These are phyloP conservation scores for Floccularia luteovirens DNA, from an alignment of 768 basidiomycete genomes.

Conservation along the genomic window DNA sequence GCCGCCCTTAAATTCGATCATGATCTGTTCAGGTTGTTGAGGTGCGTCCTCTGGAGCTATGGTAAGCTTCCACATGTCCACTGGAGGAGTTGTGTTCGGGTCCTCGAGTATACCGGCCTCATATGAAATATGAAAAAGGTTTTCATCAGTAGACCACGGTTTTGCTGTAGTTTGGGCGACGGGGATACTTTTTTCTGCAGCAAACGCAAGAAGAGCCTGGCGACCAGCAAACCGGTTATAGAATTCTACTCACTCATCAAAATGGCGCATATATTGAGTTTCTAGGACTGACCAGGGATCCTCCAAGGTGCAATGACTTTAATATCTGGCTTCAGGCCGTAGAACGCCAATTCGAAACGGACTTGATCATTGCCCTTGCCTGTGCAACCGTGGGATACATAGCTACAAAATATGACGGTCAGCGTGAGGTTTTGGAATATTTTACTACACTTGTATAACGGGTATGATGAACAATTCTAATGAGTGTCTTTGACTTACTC, in stretches of 20 bases:
- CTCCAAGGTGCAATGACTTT: slow-evolving; percentile 99
- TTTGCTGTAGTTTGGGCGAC: slow-evolving; percentile 94
- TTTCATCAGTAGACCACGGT: slow-evolving; percentile 99
- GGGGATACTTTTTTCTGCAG: slow-evolving; percentile 82
- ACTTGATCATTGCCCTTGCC: slow-evolving; percentile 99
- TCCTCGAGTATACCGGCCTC: slow-evolving; percentile 99
- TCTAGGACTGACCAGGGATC: slow-evolving; percentile 59
- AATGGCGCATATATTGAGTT: neutral
- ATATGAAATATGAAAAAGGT: slow-evolving; percentile 99
- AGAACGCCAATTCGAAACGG: slow-evolving; percentile 98
- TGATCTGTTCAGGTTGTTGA: slow-evolving; percentile 64
- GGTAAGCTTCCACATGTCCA: slow-evolving; percentile 99
- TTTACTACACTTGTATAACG: neutral
- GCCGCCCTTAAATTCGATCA: slow-evolving; percentile 82
- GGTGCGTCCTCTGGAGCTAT: slow-evolving; percentile 79
- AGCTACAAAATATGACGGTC: slow-evolving; percentile 36
- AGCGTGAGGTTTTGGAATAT: neutral
- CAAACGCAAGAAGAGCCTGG: slow-evolving; percentile 86
- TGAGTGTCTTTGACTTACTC: slow-evolving; percentile 84
- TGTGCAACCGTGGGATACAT: slow-evolving; percentile 96
- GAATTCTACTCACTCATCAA: slow-evolving; percentile 53
- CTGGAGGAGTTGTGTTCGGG: slow-evolving; percentile 88
- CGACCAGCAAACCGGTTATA: slow-evolving; percentile 97
- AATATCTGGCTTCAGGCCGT: slow-evolving; percentile 96
- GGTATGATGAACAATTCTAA: too few relatives aligned